These are phyloP conservation scores for Dendrobium nobile DNA, from an alignment of 106 monocot genomes.

Conservation along the genomic window DNA sequence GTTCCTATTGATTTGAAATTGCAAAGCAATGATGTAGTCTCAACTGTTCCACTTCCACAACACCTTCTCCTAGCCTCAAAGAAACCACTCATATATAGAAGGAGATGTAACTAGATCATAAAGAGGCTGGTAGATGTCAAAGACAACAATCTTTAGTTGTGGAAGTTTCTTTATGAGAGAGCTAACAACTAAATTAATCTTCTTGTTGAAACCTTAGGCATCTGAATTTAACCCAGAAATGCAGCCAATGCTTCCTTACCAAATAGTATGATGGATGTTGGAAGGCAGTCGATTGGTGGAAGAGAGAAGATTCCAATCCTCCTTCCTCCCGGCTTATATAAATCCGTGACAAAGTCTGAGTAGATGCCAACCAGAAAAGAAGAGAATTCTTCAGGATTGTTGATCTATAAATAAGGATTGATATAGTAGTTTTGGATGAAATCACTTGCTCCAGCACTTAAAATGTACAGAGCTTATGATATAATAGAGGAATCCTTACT, in stretches of 20 bases:
- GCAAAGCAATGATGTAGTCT: conserved; percentile 63
- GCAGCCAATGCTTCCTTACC: conserved; percentile 56
- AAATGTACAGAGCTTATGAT: conserved; percentile 48
- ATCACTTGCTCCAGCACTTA: conserved; percentile 64
- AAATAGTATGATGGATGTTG: conserved; percentile 63
- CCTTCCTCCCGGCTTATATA: conserved; percentile 60
- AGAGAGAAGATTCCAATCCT: conserved; percentile 65
- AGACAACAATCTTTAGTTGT: conserved; percentile 53
- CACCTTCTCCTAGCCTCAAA: conserved; percentile 67
- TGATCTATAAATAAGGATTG: conserved; percentile 49
- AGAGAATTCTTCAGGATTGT: conserved; percentile 48
- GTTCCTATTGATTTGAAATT: conserved; percentile 68
- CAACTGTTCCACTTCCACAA: conserved; percentile 76
- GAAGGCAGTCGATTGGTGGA: conserved; percentile 75
- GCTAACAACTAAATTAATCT: conserved; percentile 29
- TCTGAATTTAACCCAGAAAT: conserved; percentile 55
- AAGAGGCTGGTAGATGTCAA: conserved; percentile 80
- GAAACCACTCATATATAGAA: conserved; percentile 45
- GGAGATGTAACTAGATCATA: conserved; percentile 48
- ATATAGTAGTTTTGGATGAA: conserved; percentile 87
- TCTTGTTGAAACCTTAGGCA: conserved; percentile 60
- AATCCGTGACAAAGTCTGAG: conserved; percentile 31
- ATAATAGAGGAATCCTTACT: conserved; percentile 44
- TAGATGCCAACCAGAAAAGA: conserved; percentile 52
- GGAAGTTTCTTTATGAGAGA: conserved; percentile 38